Base-by-base conservation (phyloP, 345 rosid species). In the Euphorbia tirucalli region DNA sequence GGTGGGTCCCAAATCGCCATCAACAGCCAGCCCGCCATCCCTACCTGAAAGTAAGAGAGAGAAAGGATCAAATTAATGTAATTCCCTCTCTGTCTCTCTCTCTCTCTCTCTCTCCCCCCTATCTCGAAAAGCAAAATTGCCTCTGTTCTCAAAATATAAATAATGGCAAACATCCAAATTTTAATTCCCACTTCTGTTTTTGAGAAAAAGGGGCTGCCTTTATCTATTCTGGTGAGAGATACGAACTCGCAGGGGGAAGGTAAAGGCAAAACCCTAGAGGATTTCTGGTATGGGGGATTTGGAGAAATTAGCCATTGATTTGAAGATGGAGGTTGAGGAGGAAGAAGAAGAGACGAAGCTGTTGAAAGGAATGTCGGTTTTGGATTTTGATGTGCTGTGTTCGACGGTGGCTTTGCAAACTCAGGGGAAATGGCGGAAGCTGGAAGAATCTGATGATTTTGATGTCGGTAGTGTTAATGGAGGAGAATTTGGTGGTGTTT, bases 401-500 rank as follows among this genome's bases (percentile, higher is more conserved):
- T 88, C 97, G 8, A 87, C 97, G 25, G 98, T 94, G 44, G 98
- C 97, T 74, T 62, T 86, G 83, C 98, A 89, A 81, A 83, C 98
- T 15, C 90, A 92, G 66, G 96, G 98, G 43, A 88, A 90, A 73
- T 88, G 97, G 97, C 80, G 82, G 79, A 83, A 74, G 32, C 74
- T 82, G 3, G 81, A 82, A 22, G 81, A 82, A 22, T 79, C 74
- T 63, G 85, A 71, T 3, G 74, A 57, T 0, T 75, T 9, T 16
- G 77, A 78, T 15, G 86, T 61, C 11, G 87, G 71, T 1, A 78
- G 76, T 52, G 88, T 14, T 50, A 31, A 21, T 10, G 90, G 75
- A 13, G 94, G 79, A 3, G 85, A 82, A 52, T 73, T 82, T 43
- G 90, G 91, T 10, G 90, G 89, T 35, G 96, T 89, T 62, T 88